phyloP scores from a whole-genome alignment of 2,329 filamentous ascomycete species.

The Rhinocladiella mackenziei region DNA sequence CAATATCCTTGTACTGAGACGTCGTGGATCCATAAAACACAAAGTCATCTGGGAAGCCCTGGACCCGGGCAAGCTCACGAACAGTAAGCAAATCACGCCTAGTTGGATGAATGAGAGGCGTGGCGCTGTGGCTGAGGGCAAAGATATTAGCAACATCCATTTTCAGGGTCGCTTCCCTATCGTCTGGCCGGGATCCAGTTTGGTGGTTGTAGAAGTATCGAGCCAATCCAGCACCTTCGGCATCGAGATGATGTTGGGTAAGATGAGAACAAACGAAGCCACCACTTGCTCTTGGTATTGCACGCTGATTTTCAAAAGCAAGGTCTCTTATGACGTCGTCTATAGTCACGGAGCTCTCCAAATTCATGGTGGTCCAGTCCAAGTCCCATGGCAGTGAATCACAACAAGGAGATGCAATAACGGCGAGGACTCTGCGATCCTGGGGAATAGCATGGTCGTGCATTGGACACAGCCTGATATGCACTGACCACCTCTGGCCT shows the following conservation, averaged over 20 bases:
- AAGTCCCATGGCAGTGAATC: slow-evolving; percentile 11
- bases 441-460: slow-evolving; percentile 16
- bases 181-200: slow-evolving; percentile 3
- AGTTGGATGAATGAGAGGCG: slow-evolving; percentile 16
- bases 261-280: slow-evolving; percentile 9
- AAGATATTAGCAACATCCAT: not conserved
- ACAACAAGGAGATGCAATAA: slow-evolving; percentile 16
- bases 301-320: slow-evolving; percentile 7
- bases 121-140: not conserved
- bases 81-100: slow-evolving; percentile 18
- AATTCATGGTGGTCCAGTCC: no score
- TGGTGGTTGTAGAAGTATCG: slow-evolving; percentile 19
- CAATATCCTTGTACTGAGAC: slow-evolving; percentile 14
- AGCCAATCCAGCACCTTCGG: no score
- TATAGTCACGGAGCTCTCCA: not conserved
- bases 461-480: slow-evolving; percentile 11
- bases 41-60: slow-evolving; percentile 25
- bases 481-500: slow-evolving; percentile 8
- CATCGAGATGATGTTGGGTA: not conserved
- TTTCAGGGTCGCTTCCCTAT: not conserved
- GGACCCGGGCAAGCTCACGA: slow-evolving; percentile 23
- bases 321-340: slow-evolving; percentile 6
- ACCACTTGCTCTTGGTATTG: not conserved
- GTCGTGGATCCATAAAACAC: slow-evolving; percentile 13
- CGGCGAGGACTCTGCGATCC: slow-evolving; percentile 7